Evolutionary conservation across 2,329 filamentous ascomycete genomes (phyloP).

Genomic region (Diaporthe capsici): DNA sequence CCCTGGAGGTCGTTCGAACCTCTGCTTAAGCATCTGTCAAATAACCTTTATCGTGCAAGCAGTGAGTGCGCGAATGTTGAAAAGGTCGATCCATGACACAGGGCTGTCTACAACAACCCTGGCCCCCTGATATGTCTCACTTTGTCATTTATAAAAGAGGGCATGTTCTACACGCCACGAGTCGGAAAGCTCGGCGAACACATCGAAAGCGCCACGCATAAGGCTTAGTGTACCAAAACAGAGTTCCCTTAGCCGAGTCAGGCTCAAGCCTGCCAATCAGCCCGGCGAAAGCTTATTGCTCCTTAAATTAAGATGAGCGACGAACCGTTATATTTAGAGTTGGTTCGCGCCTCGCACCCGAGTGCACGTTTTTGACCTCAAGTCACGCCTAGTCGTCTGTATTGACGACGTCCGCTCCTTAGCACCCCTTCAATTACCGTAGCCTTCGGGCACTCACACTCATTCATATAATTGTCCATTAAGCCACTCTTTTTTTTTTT

Average conservation of each 20-base stretch:
- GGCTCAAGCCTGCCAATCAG: slow-evolving; percentile 11
- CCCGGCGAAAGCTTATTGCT: slow-evolving; percentile 12
- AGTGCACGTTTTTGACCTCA: neutral
- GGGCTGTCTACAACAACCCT: neutral
- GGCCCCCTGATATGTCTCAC: neutral
- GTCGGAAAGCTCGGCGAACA: neutral
- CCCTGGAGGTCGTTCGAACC: neutral
- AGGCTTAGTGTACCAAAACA: slow-evolving; percentile 24
- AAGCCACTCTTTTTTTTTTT: neutral
- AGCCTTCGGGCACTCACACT: slow-evolving; percentile 18
- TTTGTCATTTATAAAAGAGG: neutral
- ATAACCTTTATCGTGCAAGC: neutral
- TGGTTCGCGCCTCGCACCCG: neutral
- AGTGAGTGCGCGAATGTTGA: neutral
- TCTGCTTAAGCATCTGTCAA: neutral
- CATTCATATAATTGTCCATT: neutral
- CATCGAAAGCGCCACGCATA: neutral
- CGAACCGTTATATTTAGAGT: slow-evolving; percentile 17
- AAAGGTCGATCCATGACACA: neutral
- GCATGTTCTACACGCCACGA: neutral
- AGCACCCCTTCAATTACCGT: neutral
- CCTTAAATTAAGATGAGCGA: slow-evolving; percentile 13
- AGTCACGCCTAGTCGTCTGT: neutral
- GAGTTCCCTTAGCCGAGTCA: slow-evolving; percentile 2
- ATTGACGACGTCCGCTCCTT: slow-evolving; percentile 24